A percentile compares a stretch with the other conserved stretches of the same genome.
phyloP scores from a whole-genome alignment of 2,329 filamentous ascomycete species.

The Trichoderma sp. region DNA sequence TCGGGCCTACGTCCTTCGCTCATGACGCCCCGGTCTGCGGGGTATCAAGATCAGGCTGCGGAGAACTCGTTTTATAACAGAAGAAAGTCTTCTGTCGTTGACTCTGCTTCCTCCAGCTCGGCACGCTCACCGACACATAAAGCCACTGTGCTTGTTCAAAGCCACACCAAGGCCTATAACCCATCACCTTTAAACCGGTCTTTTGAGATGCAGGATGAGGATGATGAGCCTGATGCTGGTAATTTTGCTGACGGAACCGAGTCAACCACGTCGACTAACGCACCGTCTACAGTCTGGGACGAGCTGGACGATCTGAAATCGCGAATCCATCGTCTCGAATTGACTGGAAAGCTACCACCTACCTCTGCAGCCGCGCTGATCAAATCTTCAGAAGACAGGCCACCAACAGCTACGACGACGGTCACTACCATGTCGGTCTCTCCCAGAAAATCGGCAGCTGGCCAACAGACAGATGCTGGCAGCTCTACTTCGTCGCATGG shows the following conservation, averaged over 20 bases:
- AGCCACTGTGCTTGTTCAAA: slow-evolving; percentile 30
- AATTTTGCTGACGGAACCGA: slow-evolving; percentile 69
- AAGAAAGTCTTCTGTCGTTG: slow-evolving; percentile 51
- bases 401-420: slow-evolving; percentile 86
- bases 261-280: slow-evolving; percentile 84
- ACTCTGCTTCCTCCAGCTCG: slow-evolving; percentile 44
- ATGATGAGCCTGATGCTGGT: slow-evolving; percentile 35
- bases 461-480: slow-evolving; percentile 40
- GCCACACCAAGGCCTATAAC: slow-evolving; percentile 48
- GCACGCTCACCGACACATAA: slow-evolving; percentile 50
- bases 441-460: slow-evolving; percentile 64
- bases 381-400: slow-evolving; percentile 74
- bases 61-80: slow-evolving; percentile 37
- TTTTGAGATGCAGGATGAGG: slow-evolving; percentile 37
- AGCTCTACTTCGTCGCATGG: slow-evolving; percentile 45
- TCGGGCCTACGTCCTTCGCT: slow-evolving; percentile 47
- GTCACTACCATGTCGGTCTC: slow-evolving; percentile 89
- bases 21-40: slow-evolving; percentile 51
- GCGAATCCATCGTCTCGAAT: slow-evolving; percentile 83
- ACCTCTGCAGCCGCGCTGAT: slow-evolving; percentile 81
- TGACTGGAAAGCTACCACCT: slow-evolving; percentile 83
- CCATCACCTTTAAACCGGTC: slow-evolving; percentile 60
- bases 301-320: slow-evolving; percentile 95
- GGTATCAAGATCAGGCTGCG: slow-evolving; percentile 47
- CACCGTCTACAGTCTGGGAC: slow-evolving; percentile 94